phyloP scores from a whole-genome alignment of 768 basidiomycete genomes.

The Phaffia tasmanica region DNA sequence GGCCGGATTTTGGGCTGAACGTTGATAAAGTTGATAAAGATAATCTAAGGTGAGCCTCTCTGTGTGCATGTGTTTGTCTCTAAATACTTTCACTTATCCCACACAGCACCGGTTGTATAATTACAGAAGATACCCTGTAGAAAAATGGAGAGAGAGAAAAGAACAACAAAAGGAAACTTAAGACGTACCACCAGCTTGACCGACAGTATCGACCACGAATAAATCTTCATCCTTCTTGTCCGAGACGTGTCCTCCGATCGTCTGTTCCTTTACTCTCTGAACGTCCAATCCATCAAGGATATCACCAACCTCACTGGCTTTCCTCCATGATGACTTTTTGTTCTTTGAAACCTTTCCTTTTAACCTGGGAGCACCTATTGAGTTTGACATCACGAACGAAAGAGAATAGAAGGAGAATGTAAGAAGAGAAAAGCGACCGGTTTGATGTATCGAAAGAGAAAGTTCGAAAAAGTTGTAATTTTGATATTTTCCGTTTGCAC shows the following conservation, averaged over 20 bases:
- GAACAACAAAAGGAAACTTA: background rate
- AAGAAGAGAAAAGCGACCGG: too few relatives aligned
- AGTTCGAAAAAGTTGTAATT: too few relatives aligned
- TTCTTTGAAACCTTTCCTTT: slow-evolving; percentile 60
- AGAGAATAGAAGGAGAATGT: too few relatives aligned
- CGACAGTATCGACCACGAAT: slow-evolving; percentile 67
- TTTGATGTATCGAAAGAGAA: too few relatives aligned
- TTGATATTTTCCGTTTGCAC: too few relatives aligned
- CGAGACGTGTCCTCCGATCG: background rate
- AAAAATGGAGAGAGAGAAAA: slow-evolving; percentile 1
- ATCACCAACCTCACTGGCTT: slow-evolving; percentile 74
- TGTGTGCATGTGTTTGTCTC: too few relatives aligned
- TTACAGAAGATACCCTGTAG: background rate
- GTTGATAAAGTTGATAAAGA: slow-evolving; percentile 13
- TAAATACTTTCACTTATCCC: background rate
- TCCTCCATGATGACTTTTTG: slow-evolving; percentile 87
- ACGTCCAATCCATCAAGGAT: slow-evolving; percentile 67
- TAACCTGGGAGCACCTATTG: slow-evolving; percentile 39
- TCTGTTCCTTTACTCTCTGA: slow-evolving; percentile 65
- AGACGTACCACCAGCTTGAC: slow-evolving; percentile 58
- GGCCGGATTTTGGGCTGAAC: slow-evolving; percentile 16
- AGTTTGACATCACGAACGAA: slow-evolving; percentile 3
- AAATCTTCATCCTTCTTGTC: slow-evolving; percentile 55
- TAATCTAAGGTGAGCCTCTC: background rate
- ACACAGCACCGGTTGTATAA: too few relatives aligned